Percentiles rank a stretch among this genome's conserved stretches.
Conservation (phyloP, 1,284 basidiomycete genomes). For the Stygiomarasmius scandens region DNA sequence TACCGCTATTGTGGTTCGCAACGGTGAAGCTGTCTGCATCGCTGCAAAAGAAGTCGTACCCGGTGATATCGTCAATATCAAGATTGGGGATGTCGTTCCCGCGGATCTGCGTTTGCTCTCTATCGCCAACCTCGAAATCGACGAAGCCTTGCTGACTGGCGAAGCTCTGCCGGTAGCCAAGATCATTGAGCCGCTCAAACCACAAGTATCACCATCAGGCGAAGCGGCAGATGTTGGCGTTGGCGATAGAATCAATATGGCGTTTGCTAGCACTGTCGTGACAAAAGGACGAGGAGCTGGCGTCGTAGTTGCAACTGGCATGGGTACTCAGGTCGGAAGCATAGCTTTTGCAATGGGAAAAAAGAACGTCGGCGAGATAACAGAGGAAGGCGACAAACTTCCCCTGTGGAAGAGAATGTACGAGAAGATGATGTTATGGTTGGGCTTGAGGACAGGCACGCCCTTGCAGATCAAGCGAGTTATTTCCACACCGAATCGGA, state of each 20-base stretch:
- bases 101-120: conserved; percentile 46
- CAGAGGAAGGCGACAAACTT: conserved; percentile 5
- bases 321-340: conserved; percentile 66
- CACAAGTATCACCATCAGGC: background rate
- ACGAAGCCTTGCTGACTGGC: conserved; percentile 73
- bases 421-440: conserved; percentile 23
- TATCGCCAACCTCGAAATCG: conserved; percentile 52
- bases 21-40: conserved; percentile 51
- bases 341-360: conserved; percentile 68
- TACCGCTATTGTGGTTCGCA: conserved; percentile 61
- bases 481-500: background rate
- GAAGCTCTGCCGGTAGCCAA: conserved; percentile 69
- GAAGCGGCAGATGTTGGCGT: conserved; percentile 38
- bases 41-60: conserved; percentile 64
- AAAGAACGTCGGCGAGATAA: conserved; percentile 50
- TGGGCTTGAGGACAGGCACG: conserved; percentile 43
- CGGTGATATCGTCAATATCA: conserved; percentile 61
- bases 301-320: conserved; percentile 62
- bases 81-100: conserved; percentile 62
- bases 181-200: conserved; percentile 39
- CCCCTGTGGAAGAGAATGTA: conserved; percentile 22
- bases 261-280: conserved; percentile 59
- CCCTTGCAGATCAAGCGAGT: conserved; percentile 60
- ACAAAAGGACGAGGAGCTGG: conserved; percentile 68
- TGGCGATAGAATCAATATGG: conserved; percentile 64